phyloP scores from a whole-genome alignment of 2,329 filamentous ascomycete species.

The Pleurostoma richardsiae region DNA sequence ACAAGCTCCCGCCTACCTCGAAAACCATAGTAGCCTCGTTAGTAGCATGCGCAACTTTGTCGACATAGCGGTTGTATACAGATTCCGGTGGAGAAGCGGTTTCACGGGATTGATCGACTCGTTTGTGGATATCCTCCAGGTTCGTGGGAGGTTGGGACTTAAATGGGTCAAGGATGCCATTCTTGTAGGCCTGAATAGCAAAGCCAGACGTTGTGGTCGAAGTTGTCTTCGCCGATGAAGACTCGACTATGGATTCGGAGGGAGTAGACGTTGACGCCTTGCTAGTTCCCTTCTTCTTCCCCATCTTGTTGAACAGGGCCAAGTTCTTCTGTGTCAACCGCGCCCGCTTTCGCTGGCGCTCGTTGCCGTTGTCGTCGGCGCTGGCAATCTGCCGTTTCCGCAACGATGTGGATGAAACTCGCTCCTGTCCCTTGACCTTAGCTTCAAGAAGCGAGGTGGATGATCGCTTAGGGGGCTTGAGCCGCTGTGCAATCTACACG shows the following conservation, averaged over 20 bases:
- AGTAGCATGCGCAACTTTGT: constrained; percentile 1
- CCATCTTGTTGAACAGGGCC: constrained; percentile 5
- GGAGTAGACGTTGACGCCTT: neutral
- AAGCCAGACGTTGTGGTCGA: constrained; percentile 8
- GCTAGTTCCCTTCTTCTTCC: neutral
- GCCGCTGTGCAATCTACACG: neutral
- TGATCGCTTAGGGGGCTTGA: neutral
- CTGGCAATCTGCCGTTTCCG: neutral
- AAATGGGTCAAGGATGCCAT: constrained; percentile 9
- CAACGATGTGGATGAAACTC: neutral
- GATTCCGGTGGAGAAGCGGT: constrained; percentile 10
- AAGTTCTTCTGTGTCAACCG: constrained; percentile 6
- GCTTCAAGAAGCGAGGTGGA: neutral
- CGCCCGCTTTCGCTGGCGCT: neutral
- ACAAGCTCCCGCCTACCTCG: constrained; percentile 5
- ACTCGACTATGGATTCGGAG: neutral
- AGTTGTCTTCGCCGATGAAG: constrained; percentile 1
- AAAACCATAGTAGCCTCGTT: constrained; percentile 13
- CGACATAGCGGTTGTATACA: constrained; percentile 6
- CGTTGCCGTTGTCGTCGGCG: neutral
- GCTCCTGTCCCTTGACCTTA: neutral
- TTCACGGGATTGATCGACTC: constrained; percentile 3
- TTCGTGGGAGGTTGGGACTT: constrained; percentile 13
- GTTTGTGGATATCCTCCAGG: constrained; percentile 9
- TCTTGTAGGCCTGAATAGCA: constrained; percentile 7